Evolutionary conservation across 345 rosid genomes (phyloP).

Genomic region (Geranium brycei): DNA sequence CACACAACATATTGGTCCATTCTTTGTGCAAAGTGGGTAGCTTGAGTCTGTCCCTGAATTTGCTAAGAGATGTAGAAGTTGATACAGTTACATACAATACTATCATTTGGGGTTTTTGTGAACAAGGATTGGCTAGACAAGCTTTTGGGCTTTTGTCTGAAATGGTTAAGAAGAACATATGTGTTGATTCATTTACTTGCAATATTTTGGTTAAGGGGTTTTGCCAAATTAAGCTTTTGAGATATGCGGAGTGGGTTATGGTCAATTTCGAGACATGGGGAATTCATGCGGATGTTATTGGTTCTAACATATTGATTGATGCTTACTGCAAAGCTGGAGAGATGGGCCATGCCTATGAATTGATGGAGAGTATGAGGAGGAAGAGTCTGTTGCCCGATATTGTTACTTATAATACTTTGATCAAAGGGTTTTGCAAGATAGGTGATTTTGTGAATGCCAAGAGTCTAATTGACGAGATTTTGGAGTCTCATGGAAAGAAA

Average conservation of each 20-base stretch:
- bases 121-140: conserved; percentile 39
- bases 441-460: conserved; percentile 58
- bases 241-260: conserved; percentile 43
- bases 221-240: conserved; percentile 41
- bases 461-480: conserved; percentile 38
- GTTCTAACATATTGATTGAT: conserved; percentile 44
- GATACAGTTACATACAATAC: conserved; percentile 69
- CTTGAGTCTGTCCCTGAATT: conserved; percentile 37
- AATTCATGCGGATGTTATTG: conserved; percentile 28
- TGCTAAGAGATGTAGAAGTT: conserved; percentile 35
- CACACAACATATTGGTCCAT: conserved; percentile 63
- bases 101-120: conserved; percentile 69
- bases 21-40: conserved; percentile 66
- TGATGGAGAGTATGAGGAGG: conserved; percentile 33
- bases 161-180: conserved; percentile 56
- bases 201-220: conserved; percentile 69
- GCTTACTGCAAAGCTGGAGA: conserved; percentile 35
- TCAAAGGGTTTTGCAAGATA: conserved; percentile 37
- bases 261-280: conserved; percentile 35
- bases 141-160: conserved; percentile 52
- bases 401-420: conserved; percentile 47
- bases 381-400: conserved; percentile 40
- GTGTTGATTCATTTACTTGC: conserved; percentile 53
- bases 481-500: conserved; percentile 12
- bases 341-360: conserved; percentile 24